Evolutionary conservation across 169 alveolate genomes (phyloP).

Genomic region (Amoebophrya sp.): DNA sequence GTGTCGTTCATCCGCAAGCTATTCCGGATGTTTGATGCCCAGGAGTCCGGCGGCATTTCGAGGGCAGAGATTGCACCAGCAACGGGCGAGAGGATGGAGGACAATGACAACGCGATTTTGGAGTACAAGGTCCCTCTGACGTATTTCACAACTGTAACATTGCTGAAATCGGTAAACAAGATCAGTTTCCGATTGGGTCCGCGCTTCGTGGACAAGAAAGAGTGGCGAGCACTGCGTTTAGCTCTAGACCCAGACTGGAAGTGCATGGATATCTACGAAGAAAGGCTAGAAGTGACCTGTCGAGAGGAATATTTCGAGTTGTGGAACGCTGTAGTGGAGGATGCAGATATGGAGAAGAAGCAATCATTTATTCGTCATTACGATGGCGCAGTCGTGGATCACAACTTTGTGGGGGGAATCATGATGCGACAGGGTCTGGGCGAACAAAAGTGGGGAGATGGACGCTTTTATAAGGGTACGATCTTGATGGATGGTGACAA

Average conservation of each 20-base stretch:
- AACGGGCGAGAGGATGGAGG: background rate
- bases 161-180: background rate
- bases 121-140: conserved; percentile 26
- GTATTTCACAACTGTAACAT: background rate
- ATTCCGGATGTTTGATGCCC: background rate
- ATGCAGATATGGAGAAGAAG: background rate
- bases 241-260: conserved; percentile 34
- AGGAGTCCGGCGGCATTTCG: conserved; percentile 19
- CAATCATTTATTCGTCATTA: conserved; percentile 27
- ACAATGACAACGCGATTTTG: background rate
- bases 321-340: background rate
- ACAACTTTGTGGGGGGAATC: background rate
- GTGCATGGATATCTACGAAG: background rate
- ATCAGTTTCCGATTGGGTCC: background rate
- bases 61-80: background rate
- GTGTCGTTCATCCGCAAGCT: background rate
- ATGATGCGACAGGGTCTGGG: conserved; percentile 26
- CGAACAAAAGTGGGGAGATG: conserved; percentile 30
- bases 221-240: conserved; percentile 21
- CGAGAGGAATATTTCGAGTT: background rate
- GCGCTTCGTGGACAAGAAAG: background rate
- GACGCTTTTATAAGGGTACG: background rate
- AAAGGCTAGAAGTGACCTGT: background rate
- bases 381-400: background rate
- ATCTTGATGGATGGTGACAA: no score